Conservation (phyloP, 2,329 filamentous ascomycete species). For the Microcyclospora tardicrescens region DNA sequence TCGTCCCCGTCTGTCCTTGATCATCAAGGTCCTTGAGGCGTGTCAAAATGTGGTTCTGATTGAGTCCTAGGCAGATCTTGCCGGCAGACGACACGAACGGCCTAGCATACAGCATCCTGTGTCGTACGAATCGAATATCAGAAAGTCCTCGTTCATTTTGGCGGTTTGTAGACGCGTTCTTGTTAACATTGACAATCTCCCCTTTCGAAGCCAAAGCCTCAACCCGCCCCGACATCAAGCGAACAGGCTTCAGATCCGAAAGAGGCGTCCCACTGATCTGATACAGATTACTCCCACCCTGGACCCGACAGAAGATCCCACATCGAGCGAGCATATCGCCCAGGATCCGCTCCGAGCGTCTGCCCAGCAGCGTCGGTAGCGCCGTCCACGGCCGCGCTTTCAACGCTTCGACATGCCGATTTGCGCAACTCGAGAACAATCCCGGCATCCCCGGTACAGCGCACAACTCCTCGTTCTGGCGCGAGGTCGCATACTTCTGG, state of each 20-base stretch:
- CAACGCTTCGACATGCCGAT: constrained; percentile 55
- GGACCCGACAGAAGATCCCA: constrained; percentile 57
- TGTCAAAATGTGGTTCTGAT: constrained; percentile 74
- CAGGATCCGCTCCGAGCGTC: constrained; percentile 64
- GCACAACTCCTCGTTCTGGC: constrained; percentile 20
- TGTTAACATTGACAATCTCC: neutral
- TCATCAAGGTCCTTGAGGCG: constrained; percentile 43
- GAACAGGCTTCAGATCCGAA: constrained; percentile 28
- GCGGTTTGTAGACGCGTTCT: neutral
- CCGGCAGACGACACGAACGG: constrained; percentile 57
- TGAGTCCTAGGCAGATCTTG: constrained; percentile 58
- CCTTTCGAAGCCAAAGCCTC: neutral
- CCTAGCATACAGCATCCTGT: constrained; percentile 74
- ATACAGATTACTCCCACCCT: constrained; percentile 51
- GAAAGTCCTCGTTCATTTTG: constrained; percentile 7
- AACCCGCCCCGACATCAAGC: neutral
- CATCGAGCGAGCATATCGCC: constrained; percentile 63
- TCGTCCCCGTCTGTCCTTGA: constrained; percentile 46
- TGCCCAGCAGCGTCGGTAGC: constrained; percentile 60
- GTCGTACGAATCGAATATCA: constrained; percentile 60
- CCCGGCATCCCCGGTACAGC: constrained; percentile 47
- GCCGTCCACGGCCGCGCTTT: constrained; percentile 63
- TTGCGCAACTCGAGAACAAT: constrained; percentile 50
- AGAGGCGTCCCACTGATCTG: constrained; percentile 65
- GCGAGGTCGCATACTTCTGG: constrained; percentile 35